Percentiles rank a stretch among this genome's conserved stretches.
phyloP scores from a whole-genome alignment of 495 filamentous ascomycete species.

The Clavariopsis aquatica region DNA sequence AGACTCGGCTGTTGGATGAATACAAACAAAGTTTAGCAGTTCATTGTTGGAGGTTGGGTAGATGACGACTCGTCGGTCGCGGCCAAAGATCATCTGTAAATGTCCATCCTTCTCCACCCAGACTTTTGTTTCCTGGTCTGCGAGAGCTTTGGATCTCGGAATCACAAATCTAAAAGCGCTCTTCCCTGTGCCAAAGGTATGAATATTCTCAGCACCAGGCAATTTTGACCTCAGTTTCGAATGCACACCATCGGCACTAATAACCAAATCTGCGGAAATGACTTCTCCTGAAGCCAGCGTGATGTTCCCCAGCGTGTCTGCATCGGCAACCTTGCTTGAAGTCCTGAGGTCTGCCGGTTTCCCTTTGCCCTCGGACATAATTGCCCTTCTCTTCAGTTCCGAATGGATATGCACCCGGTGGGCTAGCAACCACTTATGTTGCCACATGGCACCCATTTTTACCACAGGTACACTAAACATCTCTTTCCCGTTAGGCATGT shows the following conservation, averaged over 20 bases:
- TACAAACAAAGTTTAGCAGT: conserved; percentile 61
- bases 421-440: conserved; percentile 41
- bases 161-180: conserved; percentile 65
- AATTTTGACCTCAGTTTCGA: conserved; percentile 34
- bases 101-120: conserved; percentile 48
- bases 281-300: conserved; percentile 29
- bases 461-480: conserved; percentile 21
- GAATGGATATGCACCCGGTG: conserved; percentile 41
- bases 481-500: conserved; percentile 25
- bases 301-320: conserved; percentile 18
- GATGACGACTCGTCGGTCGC: conserved; percentile 58
- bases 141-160: conserved; percentile 46
- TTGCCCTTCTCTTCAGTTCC: conserved; percentile 37
- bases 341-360: conserved; percentile 30
- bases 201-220: conserved; percentile 41
- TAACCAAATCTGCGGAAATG: conserved; percentile 38
- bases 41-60: conserved; percentile 60
- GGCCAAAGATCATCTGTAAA: conserved; percentile 53
- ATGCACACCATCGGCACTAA: conserved; percentile 45
- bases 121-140: conserved; percentile 51
- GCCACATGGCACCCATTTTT: conserved; percentile 34
- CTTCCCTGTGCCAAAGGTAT: conserved; percentile 54
- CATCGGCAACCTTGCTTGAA: conserved; percentile 18
- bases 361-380: conserved; percentile 28
- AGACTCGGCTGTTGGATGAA: conserved; percentile 50